Conservation (phyloP, 495 filamentous ascomycete species). For the Xylaria sp. region DNA sequence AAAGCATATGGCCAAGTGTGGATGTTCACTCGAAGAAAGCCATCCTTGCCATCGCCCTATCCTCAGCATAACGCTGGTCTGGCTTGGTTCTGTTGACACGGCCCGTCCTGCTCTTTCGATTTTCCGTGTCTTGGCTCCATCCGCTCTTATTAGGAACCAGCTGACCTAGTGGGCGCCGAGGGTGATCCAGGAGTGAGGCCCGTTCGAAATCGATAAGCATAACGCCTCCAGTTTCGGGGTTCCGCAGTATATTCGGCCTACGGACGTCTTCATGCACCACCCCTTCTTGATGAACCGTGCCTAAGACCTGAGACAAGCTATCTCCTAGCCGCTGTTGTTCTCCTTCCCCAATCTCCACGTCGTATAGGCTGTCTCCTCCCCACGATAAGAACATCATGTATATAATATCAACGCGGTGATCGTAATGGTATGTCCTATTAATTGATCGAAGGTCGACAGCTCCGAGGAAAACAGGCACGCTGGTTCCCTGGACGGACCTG, state of each 20-base stretch:
- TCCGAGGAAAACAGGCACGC: constrained; percentile 53
- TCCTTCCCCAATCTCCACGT: constrained; percentile 6
- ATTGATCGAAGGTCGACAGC: constrained; percentile 46
- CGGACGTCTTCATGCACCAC: constrained; percentile 36
- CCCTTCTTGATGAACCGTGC: constrained; percentile 32
- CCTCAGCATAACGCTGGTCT: not conserved
- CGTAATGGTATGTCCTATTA: constrained; percentile 43
- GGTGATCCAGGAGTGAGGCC: constrained; percentile 25
- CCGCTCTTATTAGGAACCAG: constrained; percentile 20
- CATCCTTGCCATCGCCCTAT: not conserved
- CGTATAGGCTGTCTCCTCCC: constrained; percentile 33
- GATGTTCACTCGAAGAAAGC: not conserved
- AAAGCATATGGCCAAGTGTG: not conserved
- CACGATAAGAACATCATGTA: constrained; percentile 57
- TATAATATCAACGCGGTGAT: constrained; percentile 49
- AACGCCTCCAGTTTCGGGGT: constrained; percentile 26
- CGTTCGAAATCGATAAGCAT: constrained; percentile 40
- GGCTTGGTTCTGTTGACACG: not conserved
- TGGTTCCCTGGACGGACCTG: constrained; percentile 43
- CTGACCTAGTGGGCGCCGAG: constrained; percentile 7
- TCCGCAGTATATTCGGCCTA: constrained; percentile 29
- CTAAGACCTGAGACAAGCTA: constrained; percentile 24
- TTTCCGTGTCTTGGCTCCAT: constrained; percentile 3
- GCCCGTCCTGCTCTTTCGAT: not conserved
- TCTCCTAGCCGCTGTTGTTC: constrained; percentile 10